Evolutionary conservation across 2,329 filamentous ascomycete genomes (phyloP).

Genomic region (Incumbomyces lentus): DNA sequence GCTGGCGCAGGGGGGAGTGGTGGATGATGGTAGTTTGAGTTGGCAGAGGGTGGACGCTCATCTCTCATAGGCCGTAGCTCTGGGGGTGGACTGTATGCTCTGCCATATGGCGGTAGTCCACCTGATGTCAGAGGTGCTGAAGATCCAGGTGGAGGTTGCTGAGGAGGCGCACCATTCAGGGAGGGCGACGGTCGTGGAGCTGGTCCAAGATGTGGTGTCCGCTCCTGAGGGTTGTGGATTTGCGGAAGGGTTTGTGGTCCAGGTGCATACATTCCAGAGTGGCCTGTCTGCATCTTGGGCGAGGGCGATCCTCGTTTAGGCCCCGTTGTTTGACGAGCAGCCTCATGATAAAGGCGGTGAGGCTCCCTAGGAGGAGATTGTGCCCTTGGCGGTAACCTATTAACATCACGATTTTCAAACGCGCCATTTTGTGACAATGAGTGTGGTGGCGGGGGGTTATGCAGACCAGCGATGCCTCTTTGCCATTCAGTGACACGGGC

Average conservation of each 20-base stretch:
- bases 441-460: constrained; percentile 45
- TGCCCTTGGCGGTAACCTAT: constrained; percentile 60
- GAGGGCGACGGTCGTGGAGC: constrained; percentile 36
- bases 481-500: constrained; percentile 49
- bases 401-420: constrained; percentile 67
- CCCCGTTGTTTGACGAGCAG: constrained; percentile 42
- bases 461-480: constrained; percentile 67
- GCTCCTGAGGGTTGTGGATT: constrained; percentile 34
- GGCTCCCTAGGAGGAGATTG: constrained; percentile 67
- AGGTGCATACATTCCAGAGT: constrained; percentile 41
- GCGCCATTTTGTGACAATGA: constrained; percentile 68
- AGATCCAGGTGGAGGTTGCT: constrained; percentile 47
- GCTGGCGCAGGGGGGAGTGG: constrained; percentile 78
- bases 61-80: constrained; percentile 77
- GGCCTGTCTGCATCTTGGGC: constrained; percentile 47
- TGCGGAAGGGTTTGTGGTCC: constrained; percentile 41
- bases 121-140: constrained; percentile 41
- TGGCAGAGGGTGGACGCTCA: constrained; percentile 80
- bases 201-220: constrained; percentile 32
- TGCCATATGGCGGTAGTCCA: constrained; percentile 61
- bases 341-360: constrained; percentile 59
- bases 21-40: constrained; percentile 71
- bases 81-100: constrained; percentile 66
- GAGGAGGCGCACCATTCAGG: constrained; percentile 43
- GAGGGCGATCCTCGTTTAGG: constrained; percentile 48